Evolutionary conservation across 1,139 yeast species (phyloP).

Genomic region (Geotrichum restrictum): DNA sequence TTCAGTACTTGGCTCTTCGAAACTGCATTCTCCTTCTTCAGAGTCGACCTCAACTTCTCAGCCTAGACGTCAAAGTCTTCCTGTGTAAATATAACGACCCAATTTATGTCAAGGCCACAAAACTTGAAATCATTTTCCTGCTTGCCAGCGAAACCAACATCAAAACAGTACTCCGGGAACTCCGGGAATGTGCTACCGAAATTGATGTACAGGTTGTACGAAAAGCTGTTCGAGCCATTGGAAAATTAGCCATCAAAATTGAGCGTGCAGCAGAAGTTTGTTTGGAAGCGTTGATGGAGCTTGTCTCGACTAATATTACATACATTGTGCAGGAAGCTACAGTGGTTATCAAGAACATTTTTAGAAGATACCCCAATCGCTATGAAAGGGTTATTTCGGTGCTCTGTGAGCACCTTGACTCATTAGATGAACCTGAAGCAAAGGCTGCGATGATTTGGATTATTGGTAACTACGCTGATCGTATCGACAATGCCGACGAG

Average conservation of each 20-base stretch:
- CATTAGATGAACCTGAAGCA: slow-evolving; percentile 72
- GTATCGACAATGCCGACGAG: slow-evolving; percentile 47
- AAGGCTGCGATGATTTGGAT: slow-evolving; percentile 81
- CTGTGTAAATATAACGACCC: slow-evolving; percentile 84
- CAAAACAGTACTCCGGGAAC: slow-evolving; percentile 61
- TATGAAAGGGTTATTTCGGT: slow-evolving; percentile 44
- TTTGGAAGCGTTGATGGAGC: slow-evolving; percentile 56
- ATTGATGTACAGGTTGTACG: slow-evolving; percentile 82
- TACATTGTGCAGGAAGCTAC: slow-evolving; percentile 79
- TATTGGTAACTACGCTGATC: slow-evolving; percentile 63
- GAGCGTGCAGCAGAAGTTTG: slow-evolving; percentile 58
- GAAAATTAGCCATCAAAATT: slow-evolving; percentile 78
- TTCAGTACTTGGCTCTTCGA: slow-evolving; percentile 76
- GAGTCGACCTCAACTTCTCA: slow-evolving; percentile 58
- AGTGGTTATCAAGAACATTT: slow-evolving; percentile 69
- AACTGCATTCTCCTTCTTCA: slow-evolving; percentile 73
- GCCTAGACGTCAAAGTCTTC: slow-evolving; percentile 69
- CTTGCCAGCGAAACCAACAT: slow-evolving; percentile 67
- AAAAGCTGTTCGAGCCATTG: slow-evolving; percentile 84
- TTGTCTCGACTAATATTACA: slow-evolving; percentile 63
- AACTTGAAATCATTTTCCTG: slow-evolving; percentile 77
- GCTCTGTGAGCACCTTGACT: slow-evolving; percentile 45
- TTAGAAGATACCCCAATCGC: slow-evolving; percentile 66
- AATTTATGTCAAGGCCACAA: slow-evolving; percentile 83
- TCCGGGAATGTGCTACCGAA: slow-evolving; percentile 82